Evolutionary conservation across 305 asterid species (phyloP), one percentile per base, ranked within the genome.

Genomic region (Andrographis paniculata): DNA sequence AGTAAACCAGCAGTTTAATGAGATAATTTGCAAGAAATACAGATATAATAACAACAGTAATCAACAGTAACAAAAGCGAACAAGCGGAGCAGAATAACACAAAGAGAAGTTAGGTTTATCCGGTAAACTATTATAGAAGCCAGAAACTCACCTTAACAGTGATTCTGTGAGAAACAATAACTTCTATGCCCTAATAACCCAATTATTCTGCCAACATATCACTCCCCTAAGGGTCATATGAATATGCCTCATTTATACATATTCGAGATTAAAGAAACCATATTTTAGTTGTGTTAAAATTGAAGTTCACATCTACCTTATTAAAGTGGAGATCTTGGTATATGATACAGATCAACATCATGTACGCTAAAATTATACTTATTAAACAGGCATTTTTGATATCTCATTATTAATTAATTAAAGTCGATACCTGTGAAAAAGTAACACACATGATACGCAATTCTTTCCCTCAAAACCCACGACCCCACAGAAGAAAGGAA

Each of bases 1-100:
- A 33, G 65, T 59, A 61, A 55, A 64, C 18, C 38, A 39, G 58
- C 30, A 24, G 30, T 24, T 24, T 24, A 24, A 8, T 24, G 8
- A 24, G 30, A 24, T 24, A 24, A 24, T 3, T 3, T 24, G 8
- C 30, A 3, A 8, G 8, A 24, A 24, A 24, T 8, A 3, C 4
- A 24, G 30, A 8, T 24, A 8, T 3, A 24, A 24, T n/a, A n/a
- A n/a, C n/a, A n/a, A n/a, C n/a, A n/a, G n/a, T n/a, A n/a, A n/a
- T n/a, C n/a, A n/a, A n/a, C n/a, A n/a, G n/a, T n/a, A n/a, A n/a
- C n/a, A n/a, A 27, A 27, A 27, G 20, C 4, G 17, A 1, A 45
- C n/a, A n/a, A n/a, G n/a, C 1, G 8, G n/a, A 33, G 14, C 38
- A 33, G n/a, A 46, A 23, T 4, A 22, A 24, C 30, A 5, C 17